Conservation (phyloP, 495 filamentous ascomycete species). For the Tuber umbilicatum region DNA sequence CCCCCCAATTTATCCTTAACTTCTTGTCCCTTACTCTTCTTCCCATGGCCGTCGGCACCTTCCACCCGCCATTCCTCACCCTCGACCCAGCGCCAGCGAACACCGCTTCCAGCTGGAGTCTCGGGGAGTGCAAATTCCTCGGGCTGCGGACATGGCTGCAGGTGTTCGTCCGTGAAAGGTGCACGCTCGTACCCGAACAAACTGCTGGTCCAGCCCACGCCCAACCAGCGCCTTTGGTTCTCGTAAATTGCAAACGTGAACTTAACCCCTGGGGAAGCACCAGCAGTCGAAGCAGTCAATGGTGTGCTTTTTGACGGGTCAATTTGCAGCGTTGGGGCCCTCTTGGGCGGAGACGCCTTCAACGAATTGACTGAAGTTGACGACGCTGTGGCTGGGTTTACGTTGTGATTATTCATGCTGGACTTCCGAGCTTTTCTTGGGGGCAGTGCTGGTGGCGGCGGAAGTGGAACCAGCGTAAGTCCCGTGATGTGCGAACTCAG, state of each 20-base stretch:
- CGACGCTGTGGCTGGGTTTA: constrained; percentile 15
- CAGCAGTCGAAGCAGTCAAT: constrained; percentile 24
- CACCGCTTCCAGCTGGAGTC: constrained; percentile 65
- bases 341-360: constrained; percentile 15
- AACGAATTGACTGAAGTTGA: constrained; percentile 32
- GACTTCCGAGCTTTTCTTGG: constrained; percentile 16
- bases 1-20: constrained; percentile 43
- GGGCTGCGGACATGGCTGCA: constrained; percentile 68
- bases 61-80: constrained; percentile 83
- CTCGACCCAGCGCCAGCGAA: constrained; percentile 83
- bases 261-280: constrained; percentile 62
- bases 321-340: constrained; percentile 11
- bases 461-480: constrained; percentile 55
- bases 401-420: constrained; percentile 19
- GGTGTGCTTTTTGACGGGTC: constrained; percentile 28
- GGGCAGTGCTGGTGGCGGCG: constrained; percentile 39
- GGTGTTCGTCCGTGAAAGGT: constrained; percentile 92
- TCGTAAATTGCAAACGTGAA: constrained; percentile 96
- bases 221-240: constrained; percentile 93
- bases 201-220: constrained; percentile 87
- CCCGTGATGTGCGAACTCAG: constrained; percentile 67
- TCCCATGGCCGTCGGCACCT: constrained; percentile 48
- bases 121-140: constrained; percentile 82
- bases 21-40: constrained; percentile 43
- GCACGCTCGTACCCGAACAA: constrained; percentile 81